These are phyloP conservation scores for Gyromitra esculenta DNA, from an alignment of 2,329 filamentous ascomycete genomes.

Conservation along the genomic window DNA sequence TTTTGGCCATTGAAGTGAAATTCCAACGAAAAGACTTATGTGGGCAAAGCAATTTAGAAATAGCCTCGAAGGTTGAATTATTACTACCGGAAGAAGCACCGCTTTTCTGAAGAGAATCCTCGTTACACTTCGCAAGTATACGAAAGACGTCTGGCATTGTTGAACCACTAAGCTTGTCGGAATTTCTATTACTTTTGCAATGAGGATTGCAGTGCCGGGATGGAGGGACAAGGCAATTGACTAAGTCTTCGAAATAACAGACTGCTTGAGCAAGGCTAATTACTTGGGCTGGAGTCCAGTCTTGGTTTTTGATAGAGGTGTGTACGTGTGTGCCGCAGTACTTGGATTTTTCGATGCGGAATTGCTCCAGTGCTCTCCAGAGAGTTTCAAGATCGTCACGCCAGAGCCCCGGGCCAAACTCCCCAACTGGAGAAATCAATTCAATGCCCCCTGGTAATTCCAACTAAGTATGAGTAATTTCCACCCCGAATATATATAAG, in stretches of 20 bases:
- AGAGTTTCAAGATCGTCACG: neutral
- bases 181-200: neutral
- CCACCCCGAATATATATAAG: neutral
- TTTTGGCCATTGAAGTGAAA: neutral
- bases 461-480: neutral
- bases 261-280: neutral
- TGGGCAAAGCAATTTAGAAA: neutral
- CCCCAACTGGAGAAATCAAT: neutral
- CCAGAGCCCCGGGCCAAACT: neutral
- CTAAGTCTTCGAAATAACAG: neutral
- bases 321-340: neutral
- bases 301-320: neutral
- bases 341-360: neutral
- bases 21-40: neutral
- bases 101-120: neutral
- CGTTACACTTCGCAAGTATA: neutral
- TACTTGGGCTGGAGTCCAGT: neutral
- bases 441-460: neutral
- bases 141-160: neutral
- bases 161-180: neutral
- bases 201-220: neutral
- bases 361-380: neutral
- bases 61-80: neutral
- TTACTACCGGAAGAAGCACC: neutral
- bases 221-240: neutral